These are phyloP conservation scores for Combretum micranthum DNA, from an alignment of 345 rosid genomes.

Conservation along the genomic window DNA sequence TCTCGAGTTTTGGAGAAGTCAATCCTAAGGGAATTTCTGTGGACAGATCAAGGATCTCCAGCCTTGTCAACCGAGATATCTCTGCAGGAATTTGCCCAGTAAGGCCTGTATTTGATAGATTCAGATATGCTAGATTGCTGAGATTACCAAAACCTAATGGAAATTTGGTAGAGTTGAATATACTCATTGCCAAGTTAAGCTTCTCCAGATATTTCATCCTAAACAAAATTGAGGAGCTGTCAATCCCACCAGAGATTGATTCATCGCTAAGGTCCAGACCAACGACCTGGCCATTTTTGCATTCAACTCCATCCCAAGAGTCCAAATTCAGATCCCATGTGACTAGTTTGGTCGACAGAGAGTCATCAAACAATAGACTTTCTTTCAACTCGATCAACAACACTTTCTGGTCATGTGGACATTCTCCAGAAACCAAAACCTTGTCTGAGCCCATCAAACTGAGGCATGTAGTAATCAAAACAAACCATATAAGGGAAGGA, in stretches of 20 bases:
- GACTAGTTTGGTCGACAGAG: conserved; percentile 10
- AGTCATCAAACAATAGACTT: conserved; percentile 10
- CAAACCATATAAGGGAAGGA: neutral
- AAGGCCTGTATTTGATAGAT: conserved; percentile 26
- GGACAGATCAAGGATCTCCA: conserved; percentile 45
- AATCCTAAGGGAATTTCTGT: neutral
- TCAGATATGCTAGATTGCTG: conserved; percentile 19
- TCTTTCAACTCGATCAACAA: conserved; percentile 28
- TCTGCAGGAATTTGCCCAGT: conserved; percentile 25
- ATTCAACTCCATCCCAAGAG: conserved; percentile 40
- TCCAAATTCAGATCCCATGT: conserved; percentile 21
- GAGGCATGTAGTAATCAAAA: no score
- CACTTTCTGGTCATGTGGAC: conserved; percentile 28
- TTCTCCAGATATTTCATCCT: conserved; percentile 24
- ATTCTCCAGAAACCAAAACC: conserved; percentile 11
- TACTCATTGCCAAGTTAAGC: conserved; percentile 35
- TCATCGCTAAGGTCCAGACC: conserved; percentile 35
- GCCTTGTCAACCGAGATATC: conserved; percentile 25
- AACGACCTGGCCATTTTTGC: conserved; percentile 26
- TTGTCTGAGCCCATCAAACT: no score
- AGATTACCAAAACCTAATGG: conserved; percentile 27
- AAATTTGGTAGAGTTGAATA: conserved; percentile 14
- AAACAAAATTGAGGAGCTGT: conserved; percentile 28
- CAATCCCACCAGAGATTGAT: conserved; percentile 22
- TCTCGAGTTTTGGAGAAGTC: conserved; percentile 15